These are phyloP conservation scores for Lipomyces mesembrius DNA, from an alignment of 805 yeast genomes.

Conservation along the genomic window DNA sequence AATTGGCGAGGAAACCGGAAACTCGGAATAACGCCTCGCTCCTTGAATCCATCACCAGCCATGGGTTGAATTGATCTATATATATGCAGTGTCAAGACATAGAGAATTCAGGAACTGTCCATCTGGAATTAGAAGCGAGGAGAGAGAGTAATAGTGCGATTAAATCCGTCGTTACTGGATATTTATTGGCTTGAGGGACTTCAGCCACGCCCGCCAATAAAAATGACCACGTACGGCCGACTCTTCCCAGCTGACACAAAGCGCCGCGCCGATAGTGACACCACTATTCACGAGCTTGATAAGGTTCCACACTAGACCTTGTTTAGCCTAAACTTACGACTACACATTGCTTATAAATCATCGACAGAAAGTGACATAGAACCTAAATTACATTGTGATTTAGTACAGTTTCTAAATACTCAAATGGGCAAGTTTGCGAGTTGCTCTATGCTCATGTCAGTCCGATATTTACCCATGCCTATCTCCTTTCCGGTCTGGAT, in stretches of 20 bases:
- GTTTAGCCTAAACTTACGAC: neutral
- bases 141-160: too few species aligned
- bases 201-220: neutral
- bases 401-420: neutral
- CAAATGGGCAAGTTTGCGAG: too few species aligned
- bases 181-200: neutral
- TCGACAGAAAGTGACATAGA: neutral
- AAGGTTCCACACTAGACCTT: neutral
- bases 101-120: too few species aligned
- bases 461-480: neutral
- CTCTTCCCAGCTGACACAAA: neutral
- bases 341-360: neutral
- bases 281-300: neutral
- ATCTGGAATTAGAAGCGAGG: too few species aligned
- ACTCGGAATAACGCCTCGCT: too few species aligned
- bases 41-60: too few species aligned
- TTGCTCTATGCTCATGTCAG: neutral
- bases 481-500: neutral
- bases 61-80: too few species aligned
- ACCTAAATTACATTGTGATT: slow-evolving; percentile 1
- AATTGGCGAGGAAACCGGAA: too few species aligned
- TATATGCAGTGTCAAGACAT: too few species aligned
- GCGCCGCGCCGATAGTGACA: neutral
- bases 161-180: too few species aligned
- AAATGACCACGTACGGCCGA: too few species aligned